Base-by-base conservation (phyloP, 2,329 filamentous ascomycete species). In the Monosporascus sp. region DNA sequence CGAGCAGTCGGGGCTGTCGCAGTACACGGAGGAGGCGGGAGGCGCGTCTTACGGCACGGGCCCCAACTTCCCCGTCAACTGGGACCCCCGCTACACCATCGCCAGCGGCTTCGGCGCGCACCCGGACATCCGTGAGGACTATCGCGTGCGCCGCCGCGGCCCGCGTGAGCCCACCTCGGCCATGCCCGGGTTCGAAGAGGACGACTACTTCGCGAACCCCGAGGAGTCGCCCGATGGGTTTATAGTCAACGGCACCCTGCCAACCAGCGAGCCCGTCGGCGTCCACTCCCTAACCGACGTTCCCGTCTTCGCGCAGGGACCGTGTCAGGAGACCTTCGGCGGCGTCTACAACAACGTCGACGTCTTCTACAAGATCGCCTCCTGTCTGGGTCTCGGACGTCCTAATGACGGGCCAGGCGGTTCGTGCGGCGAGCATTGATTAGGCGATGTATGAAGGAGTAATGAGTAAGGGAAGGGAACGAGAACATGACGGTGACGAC, bases 1-100 rank as follows among this genome's bases (percentile, higher is more conserved):
- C 75, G 74, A 82, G 60, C 77, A 85, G 63, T 89, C 88, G 0
- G 90, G 90, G 20, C 74, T 87, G 11, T 89, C 85, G 1, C 86
- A 91, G 70, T 95, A 95, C 78, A 84, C 81, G 5, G 74, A 81
- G 43, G 73, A 77, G 51, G 72, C 74, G 3, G 71, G 75, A 38
- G 79, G 80, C 55, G 78, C 88, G 59, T 81, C 81, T 53, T 93
- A 93, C 76, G 80, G 79, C 62, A 88, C 88, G 22, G 86, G 87
- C 50, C 78, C 82, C 61, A 82, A 88, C 74, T 95, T 94, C 78
- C 90, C 90, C 20, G 77, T 81, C 57, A 91, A 90, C 75, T 94
- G 90, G 89, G 87, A 90, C 67, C 90, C 90, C 15, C 82, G 90
- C 35, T 94, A 93, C 72, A 87, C 88, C 54, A 82, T 95, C 49